These are phyloP conservation scores for Gymnopus androsaceus DNA, from an alignment of 1,284 basidiomycete species.

Conservation along the genomic window DNA sequence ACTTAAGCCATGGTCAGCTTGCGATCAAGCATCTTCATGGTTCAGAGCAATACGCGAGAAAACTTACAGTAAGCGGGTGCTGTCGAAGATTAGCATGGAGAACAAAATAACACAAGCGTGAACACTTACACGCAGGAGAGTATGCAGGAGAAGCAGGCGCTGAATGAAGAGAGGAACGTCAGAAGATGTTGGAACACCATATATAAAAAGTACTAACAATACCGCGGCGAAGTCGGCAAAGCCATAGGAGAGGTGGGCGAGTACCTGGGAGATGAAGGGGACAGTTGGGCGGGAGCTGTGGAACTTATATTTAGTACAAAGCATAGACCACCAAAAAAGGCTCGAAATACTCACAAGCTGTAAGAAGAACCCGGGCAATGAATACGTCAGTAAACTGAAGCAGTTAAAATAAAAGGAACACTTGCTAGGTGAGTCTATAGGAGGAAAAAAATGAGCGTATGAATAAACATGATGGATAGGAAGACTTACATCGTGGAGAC, in stretches of 20 bases:
- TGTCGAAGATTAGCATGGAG: slow-evolving; percentile 29
- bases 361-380: slow-evolving; percentile 24
- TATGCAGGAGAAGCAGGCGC: slow-evolving; percentile 84
- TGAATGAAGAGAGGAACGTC: slow-evolving; percentile 38
- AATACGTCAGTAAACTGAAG: slow-evolving; percentile 21
- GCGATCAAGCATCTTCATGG: too few species aligned
- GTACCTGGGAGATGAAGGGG: slow-evolving; percentile 84
- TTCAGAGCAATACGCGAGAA: neutral
- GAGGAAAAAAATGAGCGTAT: slow-evolving; percentile 29
- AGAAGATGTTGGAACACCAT: slow-evolving; percentile 10
- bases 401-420: slow-evolving; percentile 26
- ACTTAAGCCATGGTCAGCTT: too few species aligned
- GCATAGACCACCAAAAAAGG: neutral
- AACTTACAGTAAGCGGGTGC: slow-evolving; percentile 75
- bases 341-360: slow-evolving; percentile 56
- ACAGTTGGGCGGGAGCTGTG: slow-evolving; percentile 72
- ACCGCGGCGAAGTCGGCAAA: slow-evolving; percentile 85
- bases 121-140: slow-evolving; percentile 75
- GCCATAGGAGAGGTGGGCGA: slow-evolving; percentile 80
- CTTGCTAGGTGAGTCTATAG: slow-evolving; percentile 77
- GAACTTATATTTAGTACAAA: slow-evolving; percentile 16
- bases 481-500: slow-evolving; percentile 74
- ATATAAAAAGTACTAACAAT: slow-evolving; percentile 58
- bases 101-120: slow-evolving; percentile 8
- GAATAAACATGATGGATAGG: slow-evolving; percentile 25